These are phyloP conservation scores for Rosellinia necatrix DNA, from an alignment of 2,329 filamentous ascomycete genomes.

Conservation along the genomic window DNA sequence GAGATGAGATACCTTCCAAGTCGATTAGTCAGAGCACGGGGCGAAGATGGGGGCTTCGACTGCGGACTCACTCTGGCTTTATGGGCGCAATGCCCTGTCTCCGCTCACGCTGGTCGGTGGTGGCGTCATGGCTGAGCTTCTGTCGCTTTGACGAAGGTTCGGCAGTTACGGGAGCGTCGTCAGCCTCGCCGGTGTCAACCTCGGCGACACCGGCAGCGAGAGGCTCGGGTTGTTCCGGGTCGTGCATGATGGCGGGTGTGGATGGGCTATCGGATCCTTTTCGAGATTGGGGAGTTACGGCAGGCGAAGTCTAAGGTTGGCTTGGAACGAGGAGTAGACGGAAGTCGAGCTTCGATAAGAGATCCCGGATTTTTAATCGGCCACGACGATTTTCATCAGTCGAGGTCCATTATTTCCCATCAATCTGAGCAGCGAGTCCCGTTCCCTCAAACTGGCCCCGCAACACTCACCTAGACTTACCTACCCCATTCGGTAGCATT, in stretches of 20 bases:
- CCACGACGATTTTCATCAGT: conserved; percentile 4
- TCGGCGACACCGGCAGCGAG: conserved; percentile 22
- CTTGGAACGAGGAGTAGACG: too few species aligned
- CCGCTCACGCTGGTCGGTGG: conserved; percentile 22
- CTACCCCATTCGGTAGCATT: not conserved
- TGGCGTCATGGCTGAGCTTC: conserved; percentile 52
- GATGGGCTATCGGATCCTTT: too few species aligned
- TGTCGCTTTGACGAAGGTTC: conserved; percentile 62
- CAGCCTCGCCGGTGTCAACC: conserved; percentile 27
- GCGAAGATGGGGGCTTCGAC: not conserved
- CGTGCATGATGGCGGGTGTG: conserved; percentile 16
- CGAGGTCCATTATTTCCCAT: not conserved
- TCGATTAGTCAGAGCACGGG: not conserved
- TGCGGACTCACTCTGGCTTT: conserved; percentile 44
- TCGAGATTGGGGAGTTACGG: too few species aligned
- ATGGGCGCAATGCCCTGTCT: conserved; percentile 42
- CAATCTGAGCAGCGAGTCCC: not conserved
- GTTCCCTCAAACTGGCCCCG: not conserved
- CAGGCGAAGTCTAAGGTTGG: too few species aligned
- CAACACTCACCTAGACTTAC: not conserved
- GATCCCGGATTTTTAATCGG: not conserved
- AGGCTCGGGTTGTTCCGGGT: conserved; percentile 20
- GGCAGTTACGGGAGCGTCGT: conserved; percentile 38
- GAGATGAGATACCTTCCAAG: conserved; percentile 40
- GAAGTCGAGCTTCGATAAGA: not conserved